Evolutionary conservation across 2,329 filamentous ascomycete genomes (phyloP), one percentile per base, ranked within the genome.

Genomic region (Coniochaeta sp.): DNA sequence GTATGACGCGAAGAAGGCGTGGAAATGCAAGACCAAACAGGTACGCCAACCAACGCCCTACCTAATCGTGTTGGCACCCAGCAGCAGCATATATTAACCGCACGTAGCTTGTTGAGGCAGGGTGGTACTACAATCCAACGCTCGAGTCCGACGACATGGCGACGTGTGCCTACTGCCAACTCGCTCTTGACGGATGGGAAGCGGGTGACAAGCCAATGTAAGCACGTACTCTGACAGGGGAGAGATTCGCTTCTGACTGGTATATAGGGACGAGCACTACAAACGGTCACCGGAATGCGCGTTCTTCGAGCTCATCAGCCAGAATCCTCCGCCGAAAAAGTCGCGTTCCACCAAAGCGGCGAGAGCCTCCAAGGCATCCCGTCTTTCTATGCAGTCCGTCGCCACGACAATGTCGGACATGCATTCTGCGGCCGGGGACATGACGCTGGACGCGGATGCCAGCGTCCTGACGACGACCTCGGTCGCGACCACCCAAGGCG

Each of bases 131-230:
- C 74, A 96, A 92, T 26, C 93, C 95, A 0, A 90, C 86, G 6
- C 77, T 84, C 50, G 91, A 93, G 50, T 91, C 87, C 14, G 88
- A 95, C 65, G 95, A 99, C 72, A 90, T 93, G 76, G 90, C 91
- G 10, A 95, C 89, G 12, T 99, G 95, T 71, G 83, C 90, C 30
- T 97, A 98, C 75, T 99, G 95, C 76, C 86, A 89, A 60, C 77
- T 98, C 17, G 91, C 89, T 12, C 82, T 99, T 12, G 93, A 98
- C 72, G 92, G 92, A 7, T 99, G 96, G 95, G 95, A 98, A 70
- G 88, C 89, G 1, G 87, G 88, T 61, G 95, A 99, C 72, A 91
- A 96, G 70, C 95, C 95, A 62, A 84, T 89, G 87, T 92, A 73
- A 75, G 89, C 75, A 61, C 19, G 8, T 8, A 3, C 5, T 3